These are phyloP conservation scores for Anastatica hierochuntica DNA, from an alignment of 345 rosid species.

Conservation along the genomic window DNA sequence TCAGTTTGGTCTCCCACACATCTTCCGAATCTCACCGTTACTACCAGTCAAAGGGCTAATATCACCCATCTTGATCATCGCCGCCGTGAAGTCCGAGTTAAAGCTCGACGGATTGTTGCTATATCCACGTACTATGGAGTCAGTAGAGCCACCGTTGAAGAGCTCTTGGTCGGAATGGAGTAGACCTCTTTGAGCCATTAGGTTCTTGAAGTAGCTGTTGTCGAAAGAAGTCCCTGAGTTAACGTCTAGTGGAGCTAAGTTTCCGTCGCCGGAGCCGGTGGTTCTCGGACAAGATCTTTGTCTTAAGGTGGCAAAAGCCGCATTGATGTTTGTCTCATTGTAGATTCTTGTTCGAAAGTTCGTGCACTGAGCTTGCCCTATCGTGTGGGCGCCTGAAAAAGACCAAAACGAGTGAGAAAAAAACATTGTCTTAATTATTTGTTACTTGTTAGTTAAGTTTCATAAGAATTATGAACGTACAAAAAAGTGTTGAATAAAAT, in stretches of 20 bases:
- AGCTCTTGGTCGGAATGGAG: slow-evolving; percentile 71
- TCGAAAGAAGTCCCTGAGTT: slow-evolving; percentile 47
- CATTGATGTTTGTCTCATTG: slow-evolving; percentile 60
- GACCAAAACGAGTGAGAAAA: too few relatives aligned
- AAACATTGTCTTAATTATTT: neutral
- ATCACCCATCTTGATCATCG: slow-evolving; percentile 82
- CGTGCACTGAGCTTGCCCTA: slow-evolving; percentile 68
- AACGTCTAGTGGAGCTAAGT: slow-evolving; percentile 59
- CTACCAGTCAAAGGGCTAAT: slow-evolving; percentile 73
- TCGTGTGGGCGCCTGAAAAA: slow-evolving; percentile 56
- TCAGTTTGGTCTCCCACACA: slow-evolving; percentile 55
- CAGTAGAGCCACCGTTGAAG: slow-evolving; percentile 66
- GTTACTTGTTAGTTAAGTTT: too few relatives aligned
- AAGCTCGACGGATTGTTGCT: slow-evolving; percentile 42
- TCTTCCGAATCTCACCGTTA: slow-evolving; percentile 63
- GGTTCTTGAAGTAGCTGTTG: slow-evolving; percentile 62
- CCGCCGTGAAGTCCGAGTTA: slow-evolving; percentile 47
- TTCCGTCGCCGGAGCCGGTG: slow-evolving; percentile 43
- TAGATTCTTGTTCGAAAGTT: slow-evolving; percentile 54
- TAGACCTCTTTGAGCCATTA: slow-evolving; percentile 45
- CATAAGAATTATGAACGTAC: too few relatives aligned
- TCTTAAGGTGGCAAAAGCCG: slow-evolving; percentile 41
- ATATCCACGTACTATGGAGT: slow-evolving; percentile 47
- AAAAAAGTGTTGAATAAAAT: slow-evolving; percentile 5
- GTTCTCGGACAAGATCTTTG: slow-evolving; percentile 41